Percentiles rank a stretch among this genome's conserved stretches.
These are phyloP conservation scores for Penicillium sclerotigenum DNA, from an alignment of 2,329 filamentous ascomycete species.

Conservation along the genomic window DNA sequence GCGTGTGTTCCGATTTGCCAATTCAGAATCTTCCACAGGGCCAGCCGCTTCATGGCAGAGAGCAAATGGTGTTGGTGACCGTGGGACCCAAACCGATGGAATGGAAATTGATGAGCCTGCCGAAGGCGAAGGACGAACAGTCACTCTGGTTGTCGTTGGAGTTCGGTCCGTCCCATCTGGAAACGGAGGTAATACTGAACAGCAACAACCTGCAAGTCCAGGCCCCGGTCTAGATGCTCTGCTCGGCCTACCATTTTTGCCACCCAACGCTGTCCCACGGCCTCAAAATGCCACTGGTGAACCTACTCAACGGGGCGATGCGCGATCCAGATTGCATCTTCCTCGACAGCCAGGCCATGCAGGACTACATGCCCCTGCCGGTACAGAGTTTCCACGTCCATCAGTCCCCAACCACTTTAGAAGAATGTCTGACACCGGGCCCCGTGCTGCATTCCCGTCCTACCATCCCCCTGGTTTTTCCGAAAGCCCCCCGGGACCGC, in stretches of 20 bases:
- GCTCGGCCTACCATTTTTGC: conserved; percentile 45
- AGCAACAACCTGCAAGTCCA: conserved; percentile 41
- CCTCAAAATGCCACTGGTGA: conserved; percentile 48
- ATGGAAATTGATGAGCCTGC: conserved; percentile 42
- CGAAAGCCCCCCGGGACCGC: conserved; percentile 57
- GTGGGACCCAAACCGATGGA: conserved; percentile 28
- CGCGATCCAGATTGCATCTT: conserved; percentile 51
- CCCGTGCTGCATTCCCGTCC: conserved; percentile 27
- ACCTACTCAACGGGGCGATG: conserved; percentile 53
- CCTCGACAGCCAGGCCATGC: conserved; percentile 55
- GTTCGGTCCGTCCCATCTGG: conserved; percentile 62
- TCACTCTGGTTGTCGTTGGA: conserved; percentile 67
- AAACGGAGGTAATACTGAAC: conserved; percentile 45
- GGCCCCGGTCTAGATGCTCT: conserved; percentile 45
- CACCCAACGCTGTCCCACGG: conserved; percentile 43
- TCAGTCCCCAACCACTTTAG: conserved; percentile 40
- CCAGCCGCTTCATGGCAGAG: conserved; percentile 23
- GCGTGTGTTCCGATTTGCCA: conserved; percentile 65
- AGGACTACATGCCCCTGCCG: conserved; percentile 48
- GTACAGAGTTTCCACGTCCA: conserved; percentile 54
- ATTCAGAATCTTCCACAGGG: conserved; percentile 42
- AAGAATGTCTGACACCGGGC: conserved; percentile 33
- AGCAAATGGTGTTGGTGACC: conserved; percentile 25
- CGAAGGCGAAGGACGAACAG: conserved; percentile 55
- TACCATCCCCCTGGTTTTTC: conserved; percentile 46